Base-by-base conservation (phyloP, 345 rosid genomes). In the Hypericum androsaemum region DNA sequence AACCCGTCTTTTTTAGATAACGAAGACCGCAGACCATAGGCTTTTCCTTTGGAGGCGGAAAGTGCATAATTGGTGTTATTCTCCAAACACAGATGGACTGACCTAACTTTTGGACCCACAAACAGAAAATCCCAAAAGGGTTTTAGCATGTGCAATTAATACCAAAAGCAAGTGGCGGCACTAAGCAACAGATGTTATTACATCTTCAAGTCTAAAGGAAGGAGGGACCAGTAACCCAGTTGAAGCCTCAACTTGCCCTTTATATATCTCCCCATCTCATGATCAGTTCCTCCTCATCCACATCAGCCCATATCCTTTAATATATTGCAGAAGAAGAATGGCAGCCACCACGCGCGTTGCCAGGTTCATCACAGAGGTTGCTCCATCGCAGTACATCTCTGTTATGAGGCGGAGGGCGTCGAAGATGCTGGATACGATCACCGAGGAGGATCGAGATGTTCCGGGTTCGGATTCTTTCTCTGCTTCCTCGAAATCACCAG, bases 311-410 rank as follows among this genome's bases (percentile, higher is more conserved):
- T 10, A 5, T 15, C 7, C 40, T 42, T 0, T 22, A 22, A 22
- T 1, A 22, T 22, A 22, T 1, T 22, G 1, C 32, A 4, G 2
- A 7, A 48, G 6, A 42, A 62, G 8, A 49, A 86, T 86, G 97
- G 89, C n/a, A n/a, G n/a, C 85, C 7, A 89, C 46, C 62, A 60
- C 88, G 3, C 60, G 86, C 53, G 41, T 80, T 0, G 71, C 88
- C 5, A 84, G 82, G 72, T 82, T 84, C 53, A 59, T 82, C 7
- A 74, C 77, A 41, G 96, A 89, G 77, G 92, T 78, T 65, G 94
- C 94, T 3, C 98, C 98, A 10, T 88, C 95, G 2, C 94, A 79
- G 49, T 76, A 78, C 28, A 71, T 82, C 22, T 76, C 61, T 55
- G 94, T 92, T 54, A 72, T 77, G 71, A 73, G 98, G 74, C 74